phyloP scores from a whole-genome alignment of 1,139 yeast species.

The Yamadazyma mexicana region DNA sequence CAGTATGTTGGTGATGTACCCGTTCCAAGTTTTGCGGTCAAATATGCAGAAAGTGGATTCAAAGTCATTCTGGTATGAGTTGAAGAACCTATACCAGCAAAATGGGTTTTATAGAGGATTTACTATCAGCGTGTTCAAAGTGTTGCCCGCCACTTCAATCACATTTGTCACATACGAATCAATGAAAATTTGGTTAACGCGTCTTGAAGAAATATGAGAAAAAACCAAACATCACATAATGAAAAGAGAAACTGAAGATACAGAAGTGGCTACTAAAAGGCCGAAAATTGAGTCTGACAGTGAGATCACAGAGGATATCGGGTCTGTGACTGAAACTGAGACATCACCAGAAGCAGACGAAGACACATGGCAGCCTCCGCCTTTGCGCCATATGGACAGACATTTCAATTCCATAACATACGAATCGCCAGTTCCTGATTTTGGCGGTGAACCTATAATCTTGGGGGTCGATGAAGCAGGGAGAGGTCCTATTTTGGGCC shows the following conservation, averaged over 20 bases:
- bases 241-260: slow-evolving; percentile 6
- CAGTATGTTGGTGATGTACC: slow-evolving; percentile 73
- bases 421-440: slow-evolving; percentile 32
- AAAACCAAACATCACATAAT: not conserved
- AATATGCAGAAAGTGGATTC: slow-evolving; percentile 59
- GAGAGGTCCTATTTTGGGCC: slow-evolving; percentile 94
- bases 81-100: slow-evolving; percentile 41
- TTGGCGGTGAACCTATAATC: slow-evolving; percentile 33
- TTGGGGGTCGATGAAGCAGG: slow-evolving; percentile 98
- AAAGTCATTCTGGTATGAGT: slow-evolving; percentile 8
- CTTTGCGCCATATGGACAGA: slow-evolving; percentile 26
- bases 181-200: slow-evolving; percentile 22
- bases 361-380: slow-evolving; percentile 31
- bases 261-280: not conserved
- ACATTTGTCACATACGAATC: slow-evolving; percentile 69
- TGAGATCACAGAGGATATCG: not conserved
- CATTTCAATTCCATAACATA: slow-evolving; percentile 36
- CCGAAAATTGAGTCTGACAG: not conserved
- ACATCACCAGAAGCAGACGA: not conserved
- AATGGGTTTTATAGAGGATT: slow-evolving; percentile 78
- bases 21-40: slow-evolving; percentile 80
- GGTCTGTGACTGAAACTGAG: not conserved
- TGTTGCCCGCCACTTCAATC: slow-evolving; percentile 73
- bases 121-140: slow-evolving; percentile 58
- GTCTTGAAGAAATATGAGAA: slow-evolving; percentile 6